phyloP scores from a whole-genome alignment of 192 early-diverging fungal genomes.

The Allomyces javanicus region DNA sequence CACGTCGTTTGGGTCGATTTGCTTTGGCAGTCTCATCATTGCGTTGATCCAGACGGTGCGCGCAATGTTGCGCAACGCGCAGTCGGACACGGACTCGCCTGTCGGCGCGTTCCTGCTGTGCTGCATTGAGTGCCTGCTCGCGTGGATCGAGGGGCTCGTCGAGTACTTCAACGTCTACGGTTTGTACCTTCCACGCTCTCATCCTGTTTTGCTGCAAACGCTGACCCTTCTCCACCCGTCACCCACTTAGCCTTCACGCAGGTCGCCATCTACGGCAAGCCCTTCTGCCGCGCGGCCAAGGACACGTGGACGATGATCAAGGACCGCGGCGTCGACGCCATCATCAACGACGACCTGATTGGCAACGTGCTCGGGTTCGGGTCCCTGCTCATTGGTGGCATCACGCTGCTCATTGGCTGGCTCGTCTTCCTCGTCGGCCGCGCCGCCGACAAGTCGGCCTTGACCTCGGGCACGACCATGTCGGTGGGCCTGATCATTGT shows the following conservation, averaged over 20 bases:
- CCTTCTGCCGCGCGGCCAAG: conserved; percentile 37
- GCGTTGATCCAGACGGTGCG: conserved; percentile 44
- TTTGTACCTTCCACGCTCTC: no score
- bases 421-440: neutral
- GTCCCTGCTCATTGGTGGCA: conserved; percentile 29
- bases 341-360: conserved; percentile 79
- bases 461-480: no score
- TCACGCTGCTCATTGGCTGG: neutral
- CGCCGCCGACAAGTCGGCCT: neutral
- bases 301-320: conserved; percentile 80
- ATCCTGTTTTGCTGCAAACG: no score
- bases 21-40: conserved; percentile 44
- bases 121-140: conserved; percentile 57
- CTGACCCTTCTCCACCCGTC: no score
- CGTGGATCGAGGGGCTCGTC: conserved; percentile 54
- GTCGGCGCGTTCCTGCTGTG: conserved; percentile 35
- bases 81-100: conserved; percentile 25
- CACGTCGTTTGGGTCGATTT: conserved; percentile 60
- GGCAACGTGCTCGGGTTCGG: conserved; percentile 74
- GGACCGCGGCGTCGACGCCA: conserved; percentile 47
- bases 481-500: neutral
- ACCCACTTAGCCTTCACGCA: conserved; percentile 42
- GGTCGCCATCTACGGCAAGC: conserved; percentile 74
- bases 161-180: conserved; percentile 30
- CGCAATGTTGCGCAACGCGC: conserved; percentile 30